A percentile compares a stretch with the other conserved stretches of the same genome.
Evolutionary conservation across 2,329 filamentous ascomycete species (phyloP).

Genomic region (Coniochaeta sp.): DNA sequence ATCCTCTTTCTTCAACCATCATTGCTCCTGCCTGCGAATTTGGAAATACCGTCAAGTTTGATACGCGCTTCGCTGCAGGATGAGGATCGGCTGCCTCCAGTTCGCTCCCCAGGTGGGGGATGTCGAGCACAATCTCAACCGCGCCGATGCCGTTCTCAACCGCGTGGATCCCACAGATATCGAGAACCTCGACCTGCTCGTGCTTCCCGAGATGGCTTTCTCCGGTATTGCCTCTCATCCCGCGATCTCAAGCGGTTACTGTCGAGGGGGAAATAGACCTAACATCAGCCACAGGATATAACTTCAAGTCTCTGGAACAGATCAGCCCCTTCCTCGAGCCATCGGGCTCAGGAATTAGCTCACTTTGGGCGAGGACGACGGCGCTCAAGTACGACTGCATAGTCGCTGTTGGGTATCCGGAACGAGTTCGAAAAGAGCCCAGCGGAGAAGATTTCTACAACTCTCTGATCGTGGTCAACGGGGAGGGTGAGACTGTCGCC

Average conservation of each 20-base stretch:
- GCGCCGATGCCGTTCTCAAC: slow-evolving; percentile 53
- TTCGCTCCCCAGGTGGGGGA: slow-evolving; percentile 62
- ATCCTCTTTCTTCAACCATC: background rate
- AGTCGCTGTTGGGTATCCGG: slow-evolving; percentile 64
- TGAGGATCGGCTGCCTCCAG: slow-evolving; percentile 52
- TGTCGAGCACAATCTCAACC: slow-evolving; percentile 57
- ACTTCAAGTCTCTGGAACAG: slow-evolving; percentile 59
- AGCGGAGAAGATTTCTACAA: background rate
- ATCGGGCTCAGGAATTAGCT: slow-evolving; percentile 53
- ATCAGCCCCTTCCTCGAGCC: slow-evolving; percentile 62
- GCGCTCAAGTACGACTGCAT: slow-evolving; percentile 57
- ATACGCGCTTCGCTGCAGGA: background rate
- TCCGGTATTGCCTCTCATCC: slow-evolving; percentile 41
- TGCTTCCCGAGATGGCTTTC: slow-evolving; percentile 68
- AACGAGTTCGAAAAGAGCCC: slow-evolving; percentile 22
- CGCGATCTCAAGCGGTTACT: background rate
- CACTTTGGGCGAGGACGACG: slow-evolving; percentile 58
- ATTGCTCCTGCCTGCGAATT: background rate
- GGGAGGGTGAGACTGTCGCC: slow-evolving; percentile 50
- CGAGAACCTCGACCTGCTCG: slow-evolving; percentile 58
- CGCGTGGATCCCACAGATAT: slow-evolving; percentile 41
- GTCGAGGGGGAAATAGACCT: slow-evolving; percentile 14
- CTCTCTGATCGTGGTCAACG: slow-evolving; percentile 42
- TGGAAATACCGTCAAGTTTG: background rate
- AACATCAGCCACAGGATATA: slow-evolving; percentile 50